phyloP scores from a whole-genome alignment of 352 stramenopile species.

The Poterioochromonas sp. region DNA sequence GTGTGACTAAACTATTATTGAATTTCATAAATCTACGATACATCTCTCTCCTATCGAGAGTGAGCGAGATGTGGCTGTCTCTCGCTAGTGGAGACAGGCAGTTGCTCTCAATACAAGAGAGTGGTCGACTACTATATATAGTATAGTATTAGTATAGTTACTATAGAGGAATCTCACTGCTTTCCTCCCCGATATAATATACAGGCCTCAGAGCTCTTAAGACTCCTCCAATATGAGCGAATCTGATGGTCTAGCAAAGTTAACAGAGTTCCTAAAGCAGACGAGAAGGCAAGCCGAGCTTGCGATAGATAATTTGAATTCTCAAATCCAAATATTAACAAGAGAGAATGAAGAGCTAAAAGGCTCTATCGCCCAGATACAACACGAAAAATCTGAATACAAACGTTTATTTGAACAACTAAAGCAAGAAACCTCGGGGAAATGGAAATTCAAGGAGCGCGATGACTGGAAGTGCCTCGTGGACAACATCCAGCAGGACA shows the following conservation, averaged over 20 bases:
- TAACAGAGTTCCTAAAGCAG: constrained; percentile 26
- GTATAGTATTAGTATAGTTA: too few species aligned
- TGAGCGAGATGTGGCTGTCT: too few species aligned
- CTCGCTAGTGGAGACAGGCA: too few species aligned
- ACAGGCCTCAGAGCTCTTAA: not conserved
- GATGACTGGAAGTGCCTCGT: constrained; percentile 44
- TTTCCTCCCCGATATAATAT: not conserved
- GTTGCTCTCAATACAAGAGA: too few species aligned
- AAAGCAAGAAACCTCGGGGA: constrained; percentile 31
- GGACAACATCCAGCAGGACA: constrained; percentile 42
- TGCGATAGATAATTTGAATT: constrained; percentile 14
- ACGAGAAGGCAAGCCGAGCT: constrained; percentile 17
- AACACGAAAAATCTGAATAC: not conserved
- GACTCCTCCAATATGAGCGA: not conserved
- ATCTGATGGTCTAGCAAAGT: constrained; percentile 13
- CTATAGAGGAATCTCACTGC: not conserved
- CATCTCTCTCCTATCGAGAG: too few species aligned
- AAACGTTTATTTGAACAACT: constrained; percentile 36
- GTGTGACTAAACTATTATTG: too few species aligned
- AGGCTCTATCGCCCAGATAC: not conserved
- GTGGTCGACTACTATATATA: too few species aligned
- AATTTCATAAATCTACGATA: too few species aligned
- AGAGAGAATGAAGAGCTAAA: not conserved
- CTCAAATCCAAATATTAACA: not conserved
- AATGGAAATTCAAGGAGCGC: constrained; percentile 42